These are phyloP conservation scores for Trichoderma gamsii DNA, from an alignment of 495 filamentous ascomycete genomes.

Conservation along the genomic window DNA sequence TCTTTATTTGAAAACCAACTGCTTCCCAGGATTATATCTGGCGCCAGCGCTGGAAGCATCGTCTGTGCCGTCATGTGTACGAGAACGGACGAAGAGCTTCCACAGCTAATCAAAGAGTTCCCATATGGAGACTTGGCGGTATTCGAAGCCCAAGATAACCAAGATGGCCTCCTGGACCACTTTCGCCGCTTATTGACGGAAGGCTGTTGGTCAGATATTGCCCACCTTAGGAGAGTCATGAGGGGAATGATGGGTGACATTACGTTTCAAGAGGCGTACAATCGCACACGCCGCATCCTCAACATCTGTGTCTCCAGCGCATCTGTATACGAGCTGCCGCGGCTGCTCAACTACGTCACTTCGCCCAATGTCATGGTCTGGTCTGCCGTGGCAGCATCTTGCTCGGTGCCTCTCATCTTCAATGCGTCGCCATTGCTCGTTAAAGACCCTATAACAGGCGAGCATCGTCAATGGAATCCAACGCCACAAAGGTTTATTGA, in stretches of 20 bases:
- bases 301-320: slow-evolving; percentile 90
- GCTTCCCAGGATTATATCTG: slow-evolving; percentile 87
- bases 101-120: slow-evolving; percentile 62
- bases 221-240: slow-evolving; percentile 75
- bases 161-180: slow-evolving; percentile 62
- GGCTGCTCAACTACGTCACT: slow-evolving; percentile 86
- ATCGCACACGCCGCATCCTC: slow-evolving; percentile 78
- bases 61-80: slow-evolving; percentile 82
- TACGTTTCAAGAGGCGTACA: slow-evolving; percentile 94
- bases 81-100: slow-evolving; percentile 78
- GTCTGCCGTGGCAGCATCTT: slow-evolving; percentile 93
- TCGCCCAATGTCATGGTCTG: slow-evolving; percentile 91
- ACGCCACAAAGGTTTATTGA: slow-evolving; percentile 82
- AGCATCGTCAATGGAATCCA: slow-evolving; percentile 75
- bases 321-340: slow-evolving; percentile 78
- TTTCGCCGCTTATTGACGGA: slow-evolving; percentile 70
- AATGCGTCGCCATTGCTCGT: slow-evolving; percentile 66
- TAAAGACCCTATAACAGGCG: slow-evolving; percentile 78
- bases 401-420: slow-evolving; percentile 87
- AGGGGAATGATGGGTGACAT: slow-evolving; percentile 71
- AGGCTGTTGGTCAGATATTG: slow-evolving; percentile 78
- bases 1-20: slow-evolving; percentile 67
- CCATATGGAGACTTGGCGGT: slow-evolving; percentile 78
- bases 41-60: slow-evolving; percentile 90
- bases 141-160: slow-evolving; percentile 67